Evolutionary conservation across 176 grass and related monocot species (phyloP).

Genomic region (Hsuehochloa calcarea): DNA sequence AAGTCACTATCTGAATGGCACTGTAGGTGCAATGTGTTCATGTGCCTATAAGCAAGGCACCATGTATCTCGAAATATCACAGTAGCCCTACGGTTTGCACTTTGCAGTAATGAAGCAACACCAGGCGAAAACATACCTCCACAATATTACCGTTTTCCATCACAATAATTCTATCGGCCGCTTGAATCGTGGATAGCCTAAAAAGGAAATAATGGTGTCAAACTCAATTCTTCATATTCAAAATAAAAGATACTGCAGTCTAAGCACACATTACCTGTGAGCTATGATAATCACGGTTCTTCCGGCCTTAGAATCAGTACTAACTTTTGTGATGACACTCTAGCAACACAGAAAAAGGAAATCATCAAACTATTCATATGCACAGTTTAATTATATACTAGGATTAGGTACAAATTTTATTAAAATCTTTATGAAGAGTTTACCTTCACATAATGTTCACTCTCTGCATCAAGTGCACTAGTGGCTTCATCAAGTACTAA

Average conservation of each 20-base stretch:
- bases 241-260: constrained; percentile 8
- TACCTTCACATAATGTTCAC: constrained; percentile 97
- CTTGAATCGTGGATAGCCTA: constrained; percentile 95
- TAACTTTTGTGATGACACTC: constrained; percentile 67
- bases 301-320: constrained; percentile 46
- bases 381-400: background rate
- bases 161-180: constrained; percentile 85
- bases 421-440: constrained; percentile 7
- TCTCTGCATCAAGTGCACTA: constrained; percentile 90
- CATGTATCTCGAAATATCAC: background rate
- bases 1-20: background rate
- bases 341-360: constrained; percentile 28
- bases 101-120: background rate
- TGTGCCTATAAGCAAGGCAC: background rate
- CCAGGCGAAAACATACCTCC: constrained; percentile 57
- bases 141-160: constrained; percentile 87
- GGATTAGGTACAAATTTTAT: background rate
- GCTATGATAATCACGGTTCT: constrained; percentile 95
- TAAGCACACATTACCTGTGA: constrained; percentile 63
- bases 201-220: background rate
- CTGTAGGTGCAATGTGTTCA: background rate
- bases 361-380: constrained; percentile 5
- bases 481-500: constrained; percentile 98
- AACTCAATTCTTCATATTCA: constrained; percentile 10
- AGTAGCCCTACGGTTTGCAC: background rate